Conservation (phyloP, 1,284 basidiomycete genomes). For the Marasmius oreades region DNA sequence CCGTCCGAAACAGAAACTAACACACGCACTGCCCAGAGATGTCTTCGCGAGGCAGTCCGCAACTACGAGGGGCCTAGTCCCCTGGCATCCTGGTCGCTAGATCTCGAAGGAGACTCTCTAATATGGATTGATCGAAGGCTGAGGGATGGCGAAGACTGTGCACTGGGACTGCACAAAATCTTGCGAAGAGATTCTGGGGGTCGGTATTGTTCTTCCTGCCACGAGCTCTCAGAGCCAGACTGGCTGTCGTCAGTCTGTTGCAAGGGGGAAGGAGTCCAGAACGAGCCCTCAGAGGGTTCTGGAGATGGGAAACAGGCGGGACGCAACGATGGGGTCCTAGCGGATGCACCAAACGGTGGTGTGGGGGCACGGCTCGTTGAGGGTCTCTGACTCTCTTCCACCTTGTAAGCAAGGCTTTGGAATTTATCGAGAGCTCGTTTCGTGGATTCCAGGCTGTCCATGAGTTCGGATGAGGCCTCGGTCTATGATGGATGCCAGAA, state of each 20-base stretch:
- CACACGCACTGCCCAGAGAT: neutral
- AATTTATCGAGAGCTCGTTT: constrained; percentile 45
- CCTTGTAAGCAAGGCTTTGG: constrained; percentile 35
- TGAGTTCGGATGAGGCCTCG: constrained; percentile 47
- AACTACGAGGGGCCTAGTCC: neutral
- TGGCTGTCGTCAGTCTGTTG: neutral
- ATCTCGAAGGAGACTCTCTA: neutral
- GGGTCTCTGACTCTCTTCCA: constrained; percentile 17
- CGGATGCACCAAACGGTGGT: constrained; percentile 19
- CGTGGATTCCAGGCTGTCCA: constrained; percentile 43
- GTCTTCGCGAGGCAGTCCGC: neutral
- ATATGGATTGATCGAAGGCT: neutral
- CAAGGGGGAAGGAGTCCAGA: neutral
- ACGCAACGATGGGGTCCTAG: constrained; percentile 16
- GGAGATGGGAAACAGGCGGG: constrained; percentile 23
- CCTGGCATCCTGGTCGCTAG: neutral
- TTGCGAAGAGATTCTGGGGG: constrained; percentile 10
- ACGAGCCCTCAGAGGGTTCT: constrained; percentile 13
- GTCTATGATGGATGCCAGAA: constrained; percentile 24
- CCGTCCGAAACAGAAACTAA: no score
- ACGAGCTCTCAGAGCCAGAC: neutral
- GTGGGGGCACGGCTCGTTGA: constrained; percentile 24
- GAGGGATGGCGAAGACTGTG: neutral
- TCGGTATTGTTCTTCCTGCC: constrained; percentile 3
- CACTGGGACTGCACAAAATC: constrained; percentile 5